phyloP scores from a whole-genome alignment of 495 filamentous ascomycete genomes.

The Oidiodendron maius region DNA sequence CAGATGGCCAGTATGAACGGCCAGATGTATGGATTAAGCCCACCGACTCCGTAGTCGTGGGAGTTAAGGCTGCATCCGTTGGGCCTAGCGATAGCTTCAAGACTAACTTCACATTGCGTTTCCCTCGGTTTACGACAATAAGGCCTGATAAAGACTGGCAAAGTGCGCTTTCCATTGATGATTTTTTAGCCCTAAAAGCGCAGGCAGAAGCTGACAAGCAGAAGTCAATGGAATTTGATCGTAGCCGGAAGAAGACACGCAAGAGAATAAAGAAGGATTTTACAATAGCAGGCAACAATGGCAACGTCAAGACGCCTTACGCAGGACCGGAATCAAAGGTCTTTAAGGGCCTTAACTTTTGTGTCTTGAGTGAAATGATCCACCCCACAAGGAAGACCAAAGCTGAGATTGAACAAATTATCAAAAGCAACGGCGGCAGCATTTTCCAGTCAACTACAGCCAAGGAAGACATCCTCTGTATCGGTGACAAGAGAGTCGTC shows the following conservation, averaged over 20 bases:
- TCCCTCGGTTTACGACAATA: conserved; percentile 83
- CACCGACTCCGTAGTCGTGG: conserved; percentile 77
- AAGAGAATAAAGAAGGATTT: conserved; percentile 65
- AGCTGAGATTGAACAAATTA: conserved; percentile 71
- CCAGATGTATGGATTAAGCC: conserved; percentile 95
- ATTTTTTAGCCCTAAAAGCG: conserved; percentile 66
- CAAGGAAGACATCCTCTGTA: conserved; percentile 52
- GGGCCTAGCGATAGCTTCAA: conserved; percentile 70
- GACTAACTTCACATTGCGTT: conserved; percentile 73
- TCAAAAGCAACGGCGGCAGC: conserved; percentile 84
- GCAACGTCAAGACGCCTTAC: conserved; percentile 40
- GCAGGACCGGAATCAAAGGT: conserved; percentile 50
- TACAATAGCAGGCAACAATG: conserved; percentile 64
- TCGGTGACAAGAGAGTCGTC: conserved; percentile 81
- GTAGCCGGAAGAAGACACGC: conserved; percentile 52
- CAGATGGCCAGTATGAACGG: conserved; percentile 59
- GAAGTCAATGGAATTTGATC: conserved; percentile 79
- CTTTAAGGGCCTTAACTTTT: conserved; percentile 78
- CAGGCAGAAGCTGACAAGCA: conserved; percentile 70
- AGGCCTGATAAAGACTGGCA: conserved; percentile 82
- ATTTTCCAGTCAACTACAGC: conserved; percentile 69
- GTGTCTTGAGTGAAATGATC: conserved; percentile 42
- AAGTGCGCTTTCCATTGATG: conserved; percentile 66
- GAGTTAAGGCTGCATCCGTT: conserved; percentile 85
- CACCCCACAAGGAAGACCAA: conserved; percentile 62